phyloP scores from a whole-genome alignment of 2,329 filamentous ascomycete species.

The Calonectria fujianensis region DNA sequence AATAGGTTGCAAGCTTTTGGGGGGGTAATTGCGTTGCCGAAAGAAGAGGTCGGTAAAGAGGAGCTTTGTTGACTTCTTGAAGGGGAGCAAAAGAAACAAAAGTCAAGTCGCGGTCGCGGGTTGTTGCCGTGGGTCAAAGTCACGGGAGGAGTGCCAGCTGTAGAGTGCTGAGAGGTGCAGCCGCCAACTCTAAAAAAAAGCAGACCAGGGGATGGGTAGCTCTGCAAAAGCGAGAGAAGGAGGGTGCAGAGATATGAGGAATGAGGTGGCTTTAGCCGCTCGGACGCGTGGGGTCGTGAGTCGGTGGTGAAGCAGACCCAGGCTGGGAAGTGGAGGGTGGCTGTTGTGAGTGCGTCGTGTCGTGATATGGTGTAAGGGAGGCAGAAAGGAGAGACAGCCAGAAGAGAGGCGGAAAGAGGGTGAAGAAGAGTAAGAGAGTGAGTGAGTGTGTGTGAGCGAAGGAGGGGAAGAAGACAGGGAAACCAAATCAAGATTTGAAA shows the following conservation, averaged over 20 bases:
- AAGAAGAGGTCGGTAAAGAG: constrained; percentile 34
- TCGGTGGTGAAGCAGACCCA: constrained; percentile 24
- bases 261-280: constrained; percentile 53
- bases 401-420: constrained; percentile 10
- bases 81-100: constrained; percentile 24
- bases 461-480: constrained; percentile 25
- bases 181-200: constrained; percentile 43
- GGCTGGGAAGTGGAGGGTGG: constrained; percentile 13
- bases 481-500: constrained; percentile 22
- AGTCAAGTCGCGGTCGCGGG: constrained; percentile 42
- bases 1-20: constrained; percentile 39
- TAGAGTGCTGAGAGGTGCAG: constrained; percentile 42
- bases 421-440: not conserved
- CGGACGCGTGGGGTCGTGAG: constrained; percentile 52
- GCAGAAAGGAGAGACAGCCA: constrained; percentile 14
- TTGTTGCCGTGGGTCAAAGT: constrained; percentile 40
- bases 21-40: constrained; percentile 38
- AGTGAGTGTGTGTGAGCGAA: not conserved
- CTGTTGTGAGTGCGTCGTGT: constrained; percentile 23
- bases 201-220: constrained; percentile 52
- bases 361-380: constrained; percentile 15
- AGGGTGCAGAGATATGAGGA: constrained; percentile 24
- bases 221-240: constrained; percentile 39
- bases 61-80: constrained; percentile 29
- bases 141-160: constrained; percentile 44